Evolutionary conservation across 345 rosid species (phyloP).

Genomic region (Cochlearia excelsa): DNA sequence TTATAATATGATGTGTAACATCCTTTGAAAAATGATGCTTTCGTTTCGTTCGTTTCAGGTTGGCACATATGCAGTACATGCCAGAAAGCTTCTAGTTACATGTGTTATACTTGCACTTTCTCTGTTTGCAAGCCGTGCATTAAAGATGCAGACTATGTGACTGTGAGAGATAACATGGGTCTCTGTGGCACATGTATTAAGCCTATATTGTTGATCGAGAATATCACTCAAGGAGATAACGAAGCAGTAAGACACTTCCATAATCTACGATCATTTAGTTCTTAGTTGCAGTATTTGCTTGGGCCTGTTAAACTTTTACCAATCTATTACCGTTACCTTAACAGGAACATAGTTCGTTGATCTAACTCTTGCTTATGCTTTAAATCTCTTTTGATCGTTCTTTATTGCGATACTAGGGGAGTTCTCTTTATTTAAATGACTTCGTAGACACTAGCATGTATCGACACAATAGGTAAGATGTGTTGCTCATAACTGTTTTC

Average conservation of each 20-base stretch:
- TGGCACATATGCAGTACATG: conserved; percentile 93
- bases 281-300: conserved; percentile 1
- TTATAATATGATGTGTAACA: background rate
- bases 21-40: conserved; percentile 5
- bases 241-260: conserved; percentile 56
- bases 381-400: conserved; percentile 14
- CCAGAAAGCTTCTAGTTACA: conserved; percentile 70
- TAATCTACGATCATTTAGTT: conserved; percentile 3
- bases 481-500: conserved; percentile 10
- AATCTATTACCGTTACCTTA: conserved; percentile 4
- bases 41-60: conserved; percentile 50
- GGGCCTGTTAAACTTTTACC: background rate
- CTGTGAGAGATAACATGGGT: conserved; percentile 81
- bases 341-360: conserved; percentile 20
- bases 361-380: conserved; percentile 15
- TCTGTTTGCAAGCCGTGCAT: conserved; percentile 91
- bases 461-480: conserved; percentile 15
- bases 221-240: conserved; percentile 43
- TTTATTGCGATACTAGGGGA: background rate
- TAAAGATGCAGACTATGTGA: conserved; percentile 75
- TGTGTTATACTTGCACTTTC: conserved; percentile 98
- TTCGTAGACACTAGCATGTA: conserved; percentile 1
- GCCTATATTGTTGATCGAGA: conserved; percentile 88
- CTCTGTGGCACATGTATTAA: conserved; percentile 87
- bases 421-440: conserved; percentile 4